These are phyloP conservation scores for Chlamydomonas sp. DNA, from an alignment of 139 green algal species.

Conservation along the genomic window DNA sequence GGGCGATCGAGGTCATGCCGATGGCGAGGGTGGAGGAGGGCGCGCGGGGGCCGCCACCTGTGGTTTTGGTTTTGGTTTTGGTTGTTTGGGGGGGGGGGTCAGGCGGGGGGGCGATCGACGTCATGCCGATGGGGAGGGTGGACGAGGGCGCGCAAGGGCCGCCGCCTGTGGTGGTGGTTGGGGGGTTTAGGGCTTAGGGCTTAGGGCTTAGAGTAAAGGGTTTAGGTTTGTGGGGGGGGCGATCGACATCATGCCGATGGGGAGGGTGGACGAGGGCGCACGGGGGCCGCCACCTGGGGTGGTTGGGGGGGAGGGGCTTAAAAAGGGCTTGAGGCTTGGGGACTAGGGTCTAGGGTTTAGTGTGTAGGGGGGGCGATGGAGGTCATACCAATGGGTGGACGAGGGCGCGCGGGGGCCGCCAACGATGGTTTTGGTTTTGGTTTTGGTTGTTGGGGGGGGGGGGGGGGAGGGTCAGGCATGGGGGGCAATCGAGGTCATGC, in stretches of 20 bases:
- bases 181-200: conserved; percentile 30
- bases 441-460: neutral
- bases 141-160: conserved; percentile 64
- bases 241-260: conserved; percentile 55
- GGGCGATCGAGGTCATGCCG: conserved; percentile 41
- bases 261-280: conserved; percentile 70
- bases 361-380: conserved; percentile 49
- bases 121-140: conserved; percentile 69
- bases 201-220: no score
- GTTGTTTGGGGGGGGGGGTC: neutral
- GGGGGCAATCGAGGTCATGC: conserved; percentile 44
- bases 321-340: conserved; percentile 30
- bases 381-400: conserved; percentile 61
- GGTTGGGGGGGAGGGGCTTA: no score
- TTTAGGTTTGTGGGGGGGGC: conserved; percentile 50
- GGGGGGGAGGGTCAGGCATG: conserved; percentile 49
- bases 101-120: conserved; percentile 46
- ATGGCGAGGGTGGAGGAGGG: conserved; percentile 76
- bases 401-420: conserved; percentile 63
- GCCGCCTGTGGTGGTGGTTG: conserved; percentile 58
- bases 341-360: no score
- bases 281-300: conserved; percentile 63
- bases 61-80: no score
- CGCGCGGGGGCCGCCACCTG: conserved; percentile 62
- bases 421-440: no score